These are phyloP conservation scores for Thielaviopsis ethacetica DNA, from an alignment of 2,329 filamentous ascomycete species.

Conservation along the genomic window DNA sequence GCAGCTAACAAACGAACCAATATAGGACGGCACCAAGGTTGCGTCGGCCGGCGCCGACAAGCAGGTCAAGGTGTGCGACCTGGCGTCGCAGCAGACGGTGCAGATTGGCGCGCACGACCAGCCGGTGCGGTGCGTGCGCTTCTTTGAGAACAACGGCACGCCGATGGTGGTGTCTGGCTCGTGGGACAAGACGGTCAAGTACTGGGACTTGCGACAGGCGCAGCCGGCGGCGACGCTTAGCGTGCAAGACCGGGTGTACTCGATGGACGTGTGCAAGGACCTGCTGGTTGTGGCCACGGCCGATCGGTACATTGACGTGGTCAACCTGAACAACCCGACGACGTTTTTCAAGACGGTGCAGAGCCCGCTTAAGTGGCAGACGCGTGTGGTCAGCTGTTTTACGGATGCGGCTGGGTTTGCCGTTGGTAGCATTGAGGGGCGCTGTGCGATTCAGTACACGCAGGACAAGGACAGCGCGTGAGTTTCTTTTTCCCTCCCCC, in stretches of 20 bases:
- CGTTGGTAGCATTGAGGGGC: slow-evolving; percentile 88
- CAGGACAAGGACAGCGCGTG: slow-evolving; percentile 81
- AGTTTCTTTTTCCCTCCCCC: slow-evolving; percentile 18
- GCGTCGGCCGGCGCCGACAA: slow-evolving; percentile 84
- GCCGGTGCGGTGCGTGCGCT: slow-evolving; percentile 62
- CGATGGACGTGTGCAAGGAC: slow-evolving; percentile 79
- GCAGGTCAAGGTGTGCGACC: slow-evolving; percentile 73
- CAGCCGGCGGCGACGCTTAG: slow-evolving; percentile 48
- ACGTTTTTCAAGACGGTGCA: slow-evolving; percentile 94
- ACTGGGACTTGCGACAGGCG: slow-evolving; percentile 63
- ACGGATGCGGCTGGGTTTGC: slow-evolving; percentile 82
- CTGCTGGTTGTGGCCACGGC: slow-evolving; percentile 85
- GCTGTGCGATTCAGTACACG: slow-evolving; percentile 95
- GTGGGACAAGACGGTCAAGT: slow-evolving; percentile 83
- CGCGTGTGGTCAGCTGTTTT: slow-evolving; percentile 87
- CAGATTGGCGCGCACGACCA: slow-evolving; percentile 76
- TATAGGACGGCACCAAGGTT: slow-evolving; percentile 76
- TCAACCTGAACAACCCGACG: slow-evolving; percentile 75
- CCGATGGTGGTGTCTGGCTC: slow-evolving; percentile 84
- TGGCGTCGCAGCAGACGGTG: slow-evolving; percentile 47
- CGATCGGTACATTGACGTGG: slow-evolving; percentile 88
- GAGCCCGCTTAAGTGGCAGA: slow-evolving; percentile 97
- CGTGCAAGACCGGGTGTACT: slow-evolving; percentile 69
- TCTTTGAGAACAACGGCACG: slow-evolving; percentile 54
- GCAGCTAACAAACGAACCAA: not conserved